These are phyloP conservation scores for Lichenothelia convexa DNA, from an alignment of 495 filamentous ascomycete genomes.

Conservation along the genomic window DNA sequence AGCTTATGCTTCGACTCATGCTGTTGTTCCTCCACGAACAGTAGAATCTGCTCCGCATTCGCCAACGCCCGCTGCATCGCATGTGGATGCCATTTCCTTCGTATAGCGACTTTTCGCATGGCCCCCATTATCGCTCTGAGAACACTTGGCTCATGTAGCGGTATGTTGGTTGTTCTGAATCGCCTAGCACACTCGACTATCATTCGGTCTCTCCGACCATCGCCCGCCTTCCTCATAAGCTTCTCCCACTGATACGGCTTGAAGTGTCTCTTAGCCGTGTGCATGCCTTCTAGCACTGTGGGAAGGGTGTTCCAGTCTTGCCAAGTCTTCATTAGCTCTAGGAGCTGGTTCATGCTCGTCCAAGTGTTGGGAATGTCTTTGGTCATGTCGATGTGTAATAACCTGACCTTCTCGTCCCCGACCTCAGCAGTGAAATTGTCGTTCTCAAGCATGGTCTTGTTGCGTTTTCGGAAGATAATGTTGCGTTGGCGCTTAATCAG, in stretches of 20 bases:
- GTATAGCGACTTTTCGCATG: constrained; percentile 10
- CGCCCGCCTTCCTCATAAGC: constrained; percentile 14
- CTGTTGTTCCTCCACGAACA: constrained; percentile 16
- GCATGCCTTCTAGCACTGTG: constrained; percentile 16
- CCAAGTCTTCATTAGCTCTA: constrained; percentile 11
- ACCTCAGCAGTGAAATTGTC: constrained; percentile 19
- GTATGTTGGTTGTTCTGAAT: constrained; percentile 15
- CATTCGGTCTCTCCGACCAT: constrained; percentile 12
- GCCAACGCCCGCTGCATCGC: constrained; percentile 13
- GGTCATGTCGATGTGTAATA: constrained; percentile 17
- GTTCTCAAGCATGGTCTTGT: constrained; percentile 10
- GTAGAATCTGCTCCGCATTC: constrained; percentile 16
- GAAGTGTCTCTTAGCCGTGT: constrained; percentile 6
- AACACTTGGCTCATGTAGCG: constrained; percentile 8
- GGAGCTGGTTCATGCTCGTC: constrained; percentile 7
- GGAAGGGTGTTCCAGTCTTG: constrained; percentile 21
- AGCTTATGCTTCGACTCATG: constrained; percentile 12
- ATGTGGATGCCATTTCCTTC: constrained; percentile 11
- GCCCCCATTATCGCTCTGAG: constrained; percentile 11
- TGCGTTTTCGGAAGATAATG: constrained; percentile 16
- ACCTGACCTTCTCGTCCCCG: constrained; percentile 18
- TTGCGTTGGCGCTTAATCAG: constrained; percentile 16
- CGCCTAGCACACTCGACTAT: constrained; percentile 16
- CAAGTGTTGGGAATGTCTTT: constrained; percentile 16
- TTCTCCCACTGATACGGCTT: constrained; percentile 9